A percentile compares a stretch with the other conserved stretches of the same genome.
phyloP scores from a whole-genome alignment of 768 basidiomycete genomes.

The Boletus rufocinnamomeus region DNA sequence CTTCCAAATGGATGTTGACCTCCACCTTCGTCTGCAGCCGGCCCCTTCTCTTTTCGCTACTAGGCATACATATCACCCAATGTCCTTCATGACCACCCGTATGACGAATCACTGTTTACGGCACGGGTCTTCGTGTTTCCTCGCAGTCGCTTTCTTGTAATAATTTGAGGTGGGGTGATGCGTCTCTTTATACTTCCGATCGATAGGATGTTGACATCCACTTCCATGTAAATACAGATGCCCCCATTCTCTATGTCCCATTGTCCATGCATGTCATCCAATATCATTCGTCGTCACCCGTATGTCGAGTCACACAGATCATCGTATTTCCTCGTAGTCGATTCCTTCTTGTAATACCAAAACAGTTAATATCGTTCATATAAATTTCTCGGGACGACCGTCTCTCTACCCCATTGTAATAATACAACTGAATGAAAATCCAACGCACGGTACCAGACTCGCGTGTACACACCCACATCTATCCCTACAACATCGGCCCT shows the following conservation, averaged over 20 bases:
- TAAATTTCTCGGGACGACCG: neutral
- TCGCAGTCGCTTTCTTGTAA: no score
- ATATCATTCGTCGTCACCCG: neutral
- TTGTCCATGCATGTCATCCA: neutral
- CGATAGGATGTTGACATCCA: neutral
- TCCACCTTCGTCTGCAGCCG: neutral
- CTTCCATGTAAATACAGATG: neutral
- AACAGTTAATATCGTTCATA: neutral
- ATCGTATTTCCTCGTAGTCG: neutral
- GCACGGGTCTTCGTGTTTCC: no score
- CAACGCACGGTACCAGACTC: slow-evolving; percentile 13
- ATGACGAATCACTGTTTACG: no score
- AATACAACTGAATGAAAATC: neutral
- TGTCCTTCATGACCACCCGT: no score
- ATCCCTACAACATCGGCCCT: slow-evolving; percentile 30
- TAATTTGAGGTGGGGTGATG: no score
- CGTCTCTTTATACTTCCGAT: neutral
- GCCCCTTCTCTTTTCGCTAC: neutral
- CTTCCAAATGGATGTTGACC: neutral
- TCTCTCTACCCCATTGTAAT: neutral
- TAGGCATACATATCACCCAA: no score
- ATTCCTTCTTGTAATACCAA: neutral
- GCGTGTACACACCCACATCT: neutral
- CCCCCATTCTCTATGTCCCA: no score
- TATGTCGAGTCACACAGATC: neutral